Evolutionary conservation across 495 filamentous ascomycete genomes (phyloP), one percentile per base, ranked within the genome.

Genomic region (Lophium mytilinum): DNA sequence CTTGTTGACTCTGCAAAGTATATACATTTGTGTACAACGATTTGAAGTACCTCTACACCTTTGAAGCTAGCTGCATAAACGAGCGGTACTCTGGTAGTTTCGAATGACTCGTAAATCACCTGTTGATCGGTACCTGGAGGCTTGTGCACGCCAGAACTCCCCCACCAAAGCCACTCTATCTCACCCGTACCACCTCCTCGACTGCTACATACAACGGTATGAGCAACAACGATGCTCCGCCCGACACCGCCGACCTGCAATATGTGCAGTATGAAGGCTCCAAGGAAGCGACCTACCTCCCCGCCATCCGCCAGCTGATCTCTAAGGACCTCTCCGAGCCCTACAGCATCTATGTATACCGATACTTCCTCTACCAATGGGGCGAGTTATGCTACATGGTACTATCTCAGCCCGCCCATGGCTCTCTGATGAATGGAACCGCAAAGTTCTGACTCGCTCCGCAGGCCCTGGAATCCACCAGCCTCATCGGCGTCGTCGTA

Each of bases 291-390:
- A 72, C 80, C 48, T 95, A 93, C 63, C 83, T 97, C 43, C 82
- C 89, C 45, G 81, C 88, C 19, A 97, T 99, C 73, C 82, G 94
- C 51, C 82, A 89, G 53, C 72, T 99, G 66, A 99, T 99, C 68
- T 95, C 91, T 30, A 93, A 92, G 58, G 94, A 97, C 68, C 82
- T 99, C 30, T 96, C 92, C 56, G 94, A 99, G 68, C 94, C 94
- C 1, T 99, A 99, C 73, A 97, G 93, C 73, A 96, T 99, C 68
- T 99, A 97, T 73, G 94, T 99, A 49, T 99, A 97, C 74, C 83
- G 94, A 30, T 99, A 97, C 75, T 99, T 99, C 67, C 77, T 99
- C 15, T 96, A 93, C 69, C 89, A 96, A 83, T 99, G 94, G 94
- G 89, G 88, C 17, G 85, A 97, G 62, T 76, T 99, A 18, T 97